These are phyloP conservation scores for Wickerhamomyces hampshirensis DNA, from an alignment of 805 yeast genomes.

Conservation along the genomic window DNA sequence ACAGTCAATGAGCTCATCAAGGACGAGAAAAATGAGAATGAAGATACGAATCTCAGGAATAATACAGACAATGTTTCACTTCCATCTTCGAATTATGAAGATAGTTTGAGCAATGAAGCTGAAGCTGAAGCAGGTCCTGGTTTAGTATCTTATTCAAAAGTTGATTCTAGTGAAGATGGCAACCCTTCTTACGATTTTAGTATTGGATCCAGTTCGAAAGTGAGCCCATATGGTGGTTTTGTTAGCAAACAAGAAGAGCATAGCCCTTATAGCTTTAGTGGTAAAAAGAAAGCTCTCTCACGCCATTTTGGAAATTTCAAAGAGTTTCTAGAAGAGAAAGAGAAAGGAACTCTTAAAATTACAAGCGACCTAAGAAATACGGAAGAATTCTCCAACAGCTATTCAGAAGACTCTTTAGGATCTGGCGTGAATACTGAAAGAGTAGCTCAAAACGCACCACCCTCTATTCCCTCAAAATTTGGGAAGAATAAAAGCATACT, in stretches of 20 bases:
- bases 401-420: no score
- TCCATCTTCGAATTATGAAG: not conserved
- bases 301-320: constrained; percentile 10
- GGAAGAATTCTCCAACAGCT: no score
- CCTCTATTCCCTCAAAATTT: constrained; percentile 20
- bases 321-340: constrained; percentile 11
- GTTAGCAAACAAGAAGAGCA: constrained; percentile 11
- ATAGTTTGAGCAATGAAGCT: not conserved
- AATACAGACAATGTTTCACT: not conserved
- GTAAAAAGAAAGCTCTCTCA: constrained; percentile 4
- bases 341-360: constrained; percentile 9
- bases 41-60: not conserved
- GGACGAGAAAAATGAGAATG: constrained; percentile 1
- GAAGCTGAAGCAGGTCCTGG: no score
- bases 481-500: no score
- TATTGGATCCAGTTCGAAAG: no score
- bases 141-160: no score
- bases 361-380: constrained; percentile 8
- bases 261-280: constrained; percentile 16
- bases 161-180: no score
- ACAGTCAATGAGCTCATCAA: constrained; percentile 2
- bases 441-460: constrained; percentile 20
- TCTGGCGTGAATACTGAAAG: constrained; percentile 5
- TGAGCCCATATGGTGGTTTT: not conserved
- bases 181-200: no score